Evolutionary conservation across 2,329 filamentous ascomycete species (phyloP).

Genomic region (Neophaeococcomyces mojaviensis): DNA sequence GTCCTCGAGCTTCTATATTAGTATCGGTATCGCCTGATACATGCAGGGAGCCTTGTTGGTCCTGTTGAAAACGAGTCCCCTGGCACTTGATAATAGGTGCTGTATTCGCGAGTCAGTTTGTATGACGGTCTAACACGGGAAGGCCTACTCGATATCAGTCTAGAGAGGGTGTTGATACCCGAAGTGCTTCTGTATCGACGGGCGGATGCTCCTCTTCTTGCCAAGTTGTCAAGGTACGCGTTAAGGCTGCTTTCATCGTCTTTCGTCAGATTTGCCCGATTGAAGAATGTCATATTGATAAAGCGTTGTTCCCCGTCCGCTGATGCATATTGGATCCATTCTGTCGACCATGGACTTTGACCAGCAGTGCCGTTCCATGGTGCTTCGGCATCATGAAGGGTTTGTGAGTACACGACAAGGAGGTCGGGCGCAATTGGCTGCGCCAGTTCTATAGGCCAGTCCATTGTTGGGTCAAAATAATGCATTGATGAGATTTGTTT

Average conservation of each 20-base stretch:
- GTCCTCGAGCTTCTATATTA: too few species aligned
- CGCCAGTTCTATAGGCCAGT: constrained; percentile 4
- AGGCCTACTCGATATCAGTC: neutral
- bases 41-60: too few species aligned
- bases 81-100: constrained; percentile 5
- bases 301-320: neutral
- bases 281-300: constrained; percentile 3
- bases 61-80: too few species aligned
- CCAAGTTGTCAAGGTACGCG: neutral
- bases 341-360: neutral
- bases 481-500: neutral
- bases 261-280: neutral
- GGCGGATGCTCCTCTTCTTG: neutral
- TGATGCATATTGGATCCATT: constrained; percentile 8
- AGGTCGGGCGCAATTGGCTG: neutral
- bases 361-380: constrained; percentile 1
- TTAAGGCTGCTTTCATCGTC: neutral
- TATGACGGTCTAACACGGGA: neutral
- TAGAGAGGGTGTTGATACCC: neutral
- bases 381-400: neutral
- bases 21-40: too few species aligned
- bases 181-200: constrained; percentile 2
- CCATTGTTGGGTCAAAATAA: constrained; percentile 3
- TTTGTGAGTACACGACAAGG: constrained; percentile 3
- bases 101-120: neutral